Base-by-base conservation (phyloP, 2,329 filamentous ascomycete species). In the Gnomoniopsis smithogilvyi region DNA sequence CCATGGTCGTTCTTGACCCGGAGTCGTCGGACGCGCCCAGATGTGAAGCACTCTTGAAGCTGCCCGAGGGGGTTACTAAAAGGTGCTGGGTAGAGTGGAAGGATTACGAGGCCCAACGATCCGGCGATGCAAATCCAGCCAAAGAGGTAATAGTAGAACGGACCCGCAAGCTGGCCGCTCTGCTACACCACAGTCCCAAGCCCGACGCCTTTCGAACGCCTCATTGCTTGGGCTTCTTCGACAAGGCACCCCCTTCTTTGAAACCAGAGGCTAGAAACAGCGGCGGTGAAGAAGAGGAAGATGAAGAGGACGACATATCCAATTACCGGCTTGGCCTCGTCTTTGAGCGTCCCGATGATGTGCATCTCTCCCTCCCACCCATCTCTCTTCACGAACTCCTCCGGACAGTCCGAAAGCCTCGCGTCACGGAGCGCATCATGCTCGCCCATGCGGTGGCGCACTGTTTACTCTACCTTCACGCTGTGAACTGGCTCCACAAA, bases 401-500 rank as follows among this genome's bases (percentile, higher is more conserved):
- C 10, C 64, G 67, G 14, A 67, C 65, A 2, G 63, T 69, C 8
- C 71, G 74, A 30, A 77, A 74, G 53, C 82, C 82, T 1, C 73
- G 78, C 1, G 74, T 86, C 3, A 83, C 80, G 0, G 74, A 78
- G 24, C 76, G 83, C 34, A 73, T 84, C 56, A 70, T 66, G 30
- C 74, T 86, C 19, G 82, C 82, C 48, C 74, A 77, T 50, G 76
- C 78, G 26, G 72, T 85, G 33, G 74, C 79, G 58, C 79, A 80
- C 64, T 83, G 78, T 19, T 67, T 86, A 3, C 69, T 84, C 50
- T 81, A 67, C 17, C 74, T 82, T n/a, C 80, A 82, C 65, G 78
- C 78, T 1, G 74, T 82, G 41, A 79, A 81, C 66, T 82, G 79
- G 80, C 73, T 83, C 45, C 80, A 78, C 65, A 78, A 78, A 63